A percentile compares a stretch with the other conserved stretches of the same genome.
These are phyloP conservation scores for Kwoniella bestiolae DNA, from an alignment of 768 basidiomycete genomes.

Conservation along the genomic window DNA sequence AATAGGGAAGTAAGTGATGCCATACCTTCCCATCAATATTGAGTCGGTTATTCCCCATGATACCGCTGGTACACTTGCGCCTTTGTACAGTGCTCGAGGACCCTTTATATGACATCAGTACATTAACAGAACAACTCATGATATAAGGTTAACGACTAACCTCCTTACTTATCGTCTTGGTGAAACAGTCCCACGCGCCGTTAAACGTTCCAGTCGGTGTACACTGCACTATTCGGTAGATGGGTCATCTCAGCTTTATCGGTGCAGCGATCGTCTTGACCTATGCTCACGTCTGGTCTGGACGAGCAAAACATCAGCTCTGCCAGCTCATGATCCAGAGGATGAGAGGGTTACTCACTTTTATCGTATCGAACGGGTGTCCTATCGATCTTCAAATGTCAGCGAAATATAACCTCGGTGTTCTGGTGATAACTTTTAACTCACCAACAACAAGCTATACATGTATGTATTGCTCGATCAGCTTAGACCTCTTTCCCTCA, in stretches of 20 bases:
- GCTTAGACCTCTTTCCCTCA: not conserved
- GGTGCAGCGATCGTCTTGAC: not conserved
- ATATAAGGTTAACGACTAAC: conserved; percentile 16
- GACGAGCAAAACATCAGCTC: conserved; percentile 6
- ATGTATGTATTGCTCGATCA: not conserved
- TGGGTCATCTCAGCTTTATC: not conserved
- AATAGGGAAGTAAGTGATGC: not conserved
- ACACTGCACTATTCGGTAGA: conserved; percentile 38
- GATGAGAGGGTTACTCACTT: conserved; percentile 27
- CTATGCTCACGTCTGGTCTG: conserved; percentile 46
- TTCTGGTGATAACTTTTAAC: not conserved
- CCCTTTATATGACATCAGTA: conserved; percentile 24
- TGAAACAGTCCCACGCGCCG: conserved; percentile 47
- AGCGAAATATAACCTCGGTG: not conserved
- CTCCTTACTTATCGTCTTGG: conserved; percentile 42
- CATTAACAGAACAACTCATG: not conserved
- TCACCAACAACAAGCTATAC: conserved; percentile 23
- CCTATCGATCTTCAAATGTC: conserved; percentile 28
- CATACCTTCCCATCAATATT: conserved; percentile 56
- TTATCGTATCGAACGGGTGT: conserved; percentile 54
- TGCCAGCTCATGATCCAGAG: not conserved
- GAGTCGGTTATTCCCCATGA: conserved; percentile 58
- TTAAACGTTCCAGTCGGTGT: conserved; percentile 41
- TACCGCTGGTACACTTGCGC: conserved; percentile 52
- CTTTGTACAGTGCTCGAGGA: conserved; percentile 50